Conservation (phyloP, 306 rosid genomes). For the Begonia fuchsioides region DNA sequence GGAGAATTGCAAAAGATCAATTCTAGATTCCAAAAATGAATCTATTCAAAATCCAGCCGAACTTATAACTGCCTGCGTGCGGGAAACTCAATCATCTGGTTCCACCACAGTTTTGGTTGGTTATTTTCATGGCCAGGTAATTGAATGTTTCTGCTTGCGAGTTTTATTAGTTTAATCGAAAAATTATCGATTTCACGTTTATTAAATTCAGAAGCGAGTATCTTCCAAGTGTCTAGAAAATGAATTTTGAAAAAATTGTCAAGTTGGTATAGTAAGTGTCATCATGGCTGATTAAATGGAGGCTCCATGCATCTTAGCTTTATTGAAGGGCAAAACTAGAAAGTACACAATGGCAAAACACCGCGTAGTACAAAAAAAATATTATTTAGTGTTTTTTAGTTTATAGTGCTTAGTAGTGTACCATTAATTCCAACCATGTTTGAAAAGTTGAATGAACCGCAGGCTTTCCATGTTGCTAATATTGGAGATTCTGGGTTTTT, state of each 20-base stretch:
- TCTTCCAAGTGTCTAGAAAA: too few species aligned
- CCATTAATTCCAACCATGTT: too few species aligned
- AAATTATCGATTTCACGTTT: too few species aligned
- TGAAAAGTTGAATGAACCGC: slow-evolving; percentile 1
- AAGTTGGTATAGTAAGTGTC: background rate
- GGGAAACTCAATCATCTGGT: slow-evolving; percentile 41
- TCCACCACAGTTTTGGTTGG: slow-evolving; percentile 43
- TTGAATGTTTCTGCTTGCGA: slow-evolving; percentile 2
- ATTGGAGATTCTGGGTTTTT: slow-evolving; percentile 64
- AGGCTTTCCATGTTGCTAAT: slow-evolving; percentile 63
- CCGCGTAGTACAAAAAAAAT: too few species aligned
- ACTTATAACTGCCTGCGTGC: slow-evolving; percentile 33
- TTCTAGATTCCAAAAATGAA: slow-evolving; percentile 20
- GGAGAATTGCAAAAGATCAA: slow-evolving; percentile 37
- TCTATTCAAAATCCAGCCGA: slow-evolving; percentile 32
- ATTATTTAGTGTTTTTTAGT: too few species aligned
- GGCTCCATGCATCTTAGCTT: background rate
- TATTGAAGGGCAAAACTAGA: too few species aligned
- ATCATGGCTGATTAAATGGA: background rate
- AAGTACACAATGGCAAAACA: too few species aligned
- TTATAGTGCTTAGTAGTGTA: too few species aligned
- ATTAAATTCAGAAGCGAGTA: too few species aligned
- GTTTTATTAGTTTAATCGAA: background rate
- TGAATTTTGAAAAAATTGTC: background rate
- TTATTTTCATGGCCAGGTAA: slow-evolving; percentile 72